Percentiles rank a stretch among this genome's conserved stretches.
These are phyloP conservation scores for Cercospora nicotianae DNA, from an alignment of 2,329 filamentous ascomycete genomes.

Conservation along the genomic window DNA sequence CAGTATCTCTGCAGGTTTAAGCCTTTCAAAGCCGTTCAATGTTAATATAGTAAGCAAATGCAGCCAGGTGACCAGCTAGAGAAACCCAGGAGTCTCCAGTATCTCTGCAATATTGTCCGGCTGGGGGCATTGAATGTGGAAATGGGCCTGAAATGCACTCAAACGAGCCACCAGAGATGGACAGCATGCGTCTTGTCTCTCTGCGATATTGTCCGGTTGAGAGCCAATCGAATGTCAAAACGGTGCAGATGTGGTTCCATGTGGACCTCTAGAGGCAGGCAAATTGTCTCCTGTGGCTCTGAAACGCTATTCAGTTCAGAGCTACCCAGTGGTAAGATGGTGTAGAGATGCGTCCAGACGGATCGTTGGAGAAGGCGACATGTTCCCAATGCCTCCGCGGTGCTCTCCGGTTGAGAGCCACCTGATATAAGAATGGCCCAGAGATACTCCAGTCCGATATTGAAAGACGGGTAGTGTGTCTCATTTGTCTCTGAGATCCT, in stretches of 20 bases:
- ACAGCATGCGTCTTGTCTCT: background rate
- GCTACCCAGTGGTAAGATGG: background rate
- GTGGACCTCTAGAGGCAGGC: background rate
- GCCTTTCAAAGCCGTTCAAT: background rate
- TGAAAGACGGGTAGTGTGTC: background rate
- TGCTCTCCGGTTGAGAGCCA: background rate
- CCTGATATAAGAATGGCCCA: background rate
- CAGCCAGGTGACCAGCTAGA: background rate
- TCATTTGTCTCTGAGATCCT: background rate
- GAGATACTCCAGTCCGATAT: background rate
- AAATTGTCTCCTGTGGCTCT: background rate
- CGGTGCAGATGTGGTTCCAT: background rate
- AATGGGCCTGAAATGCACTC: background rate
- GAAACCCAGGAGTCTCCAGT: background rate
- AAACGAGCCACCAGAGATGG: background rate
- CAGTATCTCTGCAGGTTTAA: background rate
- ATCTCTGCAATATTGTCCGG: background rate
- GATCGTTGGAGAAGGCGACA: background rate
- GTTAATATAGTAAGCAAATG: background rate
- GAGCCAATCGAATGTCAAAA: background rate
- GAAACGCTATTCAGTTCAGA: background rate
- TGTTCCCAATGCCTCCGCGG: background rate
- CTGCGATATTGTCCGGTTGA: background rate
- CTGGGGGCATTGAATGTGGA: background rate
- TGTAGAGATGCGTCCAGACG: background rate